Conservation (phyloP, 345 rosid genomes). For the Eucalyptus urophylla region DNA sequence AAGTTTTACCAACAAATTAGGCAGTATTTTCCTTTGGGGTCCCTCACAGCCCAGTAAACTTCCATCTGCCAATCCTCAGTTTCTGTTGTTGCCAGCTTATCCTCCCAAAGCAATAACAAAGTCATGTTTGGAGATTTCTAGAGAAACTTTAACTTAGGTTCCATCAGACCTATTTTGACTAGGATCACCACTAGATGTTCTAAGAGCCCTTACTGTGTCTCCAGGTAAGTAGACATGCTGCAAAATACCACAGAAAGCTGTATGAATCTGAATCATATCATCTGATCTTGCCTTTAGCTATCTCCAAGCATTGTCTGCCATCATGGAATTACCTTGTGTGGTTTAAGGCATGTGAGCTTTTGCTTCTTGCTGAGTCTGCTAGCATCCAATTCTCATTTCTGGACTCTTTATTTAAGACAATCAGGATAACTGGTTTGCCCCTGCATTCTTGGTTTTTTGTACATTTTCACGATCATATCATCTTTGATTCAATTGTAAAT, state of each 20-base stretch:
- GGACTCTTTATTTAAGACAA: not conserved
- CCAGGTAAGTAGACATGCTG: not conserved
- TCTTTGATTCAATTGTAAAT: not conserved
- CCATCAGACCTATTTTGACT: not conserved
- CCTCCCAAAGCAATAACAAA: not conserved
- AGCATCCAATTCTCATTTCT: not conserved
- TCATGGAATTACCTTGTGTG: not conserved
- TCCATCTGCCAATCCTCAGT: not conserved
- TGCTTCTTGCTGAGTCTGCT: not conserved
- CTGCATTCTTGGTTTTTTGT: not conserved
- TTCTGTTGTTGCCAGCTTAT: not conserved
- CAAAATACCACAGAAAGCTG: not conserved
- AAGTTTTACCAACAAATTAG: not conserved
- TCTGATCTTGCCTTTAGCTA: not conserved
- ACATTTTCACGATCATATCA: not conserved
- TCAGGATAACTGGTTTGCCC: not conserved
- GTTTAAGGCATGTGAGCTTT: not conserved
- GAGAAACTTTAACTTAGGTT: not conserved
- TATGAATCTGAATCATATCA: not conserved
- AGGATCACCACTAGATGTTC: not conserved
- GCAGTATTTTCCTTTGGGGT: not conserved
- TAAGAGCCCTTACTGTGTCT: not conserved
- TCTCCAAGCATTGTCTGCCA: not conserved
- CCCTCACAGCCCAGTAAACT: not conserved
- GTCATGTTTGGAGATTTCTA: not conserved